These are phyloP conservation scores for Jacaranda mimosifolia DNA, from an alignment of 257 asterid genomes.

Conservation along the genomic window DNA sequence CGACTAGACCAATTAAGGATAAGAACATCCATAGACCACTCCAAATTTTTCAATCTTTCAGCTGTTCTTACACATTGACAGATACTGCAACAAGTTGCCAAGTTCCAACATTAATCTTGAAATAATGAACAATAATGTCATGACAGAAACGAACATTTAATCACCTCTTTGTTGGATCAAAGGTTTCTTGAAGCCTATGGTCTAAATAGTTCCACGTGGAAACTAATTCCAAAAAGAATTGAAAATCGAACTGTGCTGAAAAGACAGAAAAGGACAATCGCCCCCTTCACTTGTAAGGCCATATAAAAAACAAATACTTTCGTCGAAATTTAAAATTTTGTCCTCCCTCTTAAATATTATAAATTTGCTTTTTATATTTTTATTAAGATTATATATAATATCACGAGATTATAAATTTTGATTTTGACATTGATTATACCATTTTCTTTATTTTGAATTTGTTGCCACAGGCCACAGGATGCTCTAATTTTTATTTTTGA, in stretches of 20 bases:
- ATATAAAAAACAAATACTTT: too few relatives aligned
- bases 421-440: too few relatives aligned
- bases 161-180: not conserved
- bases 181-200: not conserved
- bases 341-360: too few relatives aligned
- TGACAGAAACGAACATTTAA: not conserved
- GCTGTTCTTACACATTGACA: not conserved
- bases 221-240: not conserved
- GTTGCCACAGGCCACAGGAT: too few relatives aligned
- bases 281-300: too few relatives aligned
- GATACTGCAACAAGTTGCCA: not conserved
- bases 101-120: not conserved
- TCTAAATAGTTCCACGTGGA: not conserved
- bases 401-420: too few relatives aligned
- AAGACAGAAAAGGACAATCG: too few relatives aligned
- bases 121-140: not conserved
- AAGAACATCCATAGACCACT: not conserved
- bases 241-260: not conserved
- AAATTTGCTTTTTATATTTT: too few relatives aligned
- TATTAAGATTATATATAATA: too few relatives aligned
- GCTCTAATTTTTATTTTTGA: too few relatives aligned
- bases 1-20: not conserved
- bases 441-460: too few relatives aligned
- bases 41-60: constrained; percentile 19
- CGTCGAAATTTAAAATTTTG: too few relatives aligned